Evolutionary conservation across 768 basidiomycete genomes (phyloP), one percentile per base, ranked within the genome.

Genomic region (Suillus cothurnatus): DNA sequence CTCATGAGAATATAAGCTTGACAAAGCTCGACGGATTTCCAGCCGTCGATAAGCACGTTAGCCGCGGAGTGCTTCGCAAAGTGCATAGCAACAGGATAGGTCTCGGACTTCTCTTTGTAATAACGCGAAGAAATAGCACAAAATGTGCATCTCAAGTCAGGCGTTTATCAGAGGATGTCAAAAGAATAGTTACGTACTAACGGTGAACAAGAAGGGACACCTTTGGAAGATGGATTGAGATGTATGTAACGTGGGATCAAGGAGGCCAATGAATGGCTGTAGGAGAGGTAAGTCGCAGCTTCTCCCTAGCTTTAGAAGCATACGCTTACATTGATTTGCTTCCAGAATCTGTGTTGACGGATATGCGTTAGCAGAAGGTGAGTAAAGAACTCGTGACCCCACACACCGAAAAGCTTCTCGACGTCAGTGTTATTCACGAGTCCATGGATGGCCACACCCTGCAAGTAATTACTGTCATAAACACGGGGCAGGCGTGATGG

Each of bases 1-100:
- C 88, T 90, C 90, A 94, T 89, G 61, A 97, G 81, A 57, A 97
- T 88, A 71, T 96, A 97, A 4, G 95, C 95, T 74, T 97, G 95
- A 61, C 91, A 90, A 1, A 96, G 81, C 76, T 97, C 94, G 57
- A 96, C 90, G 15, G 91, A 92, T 77, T 89, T 89, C 89, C 87
- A 90, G 57, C 90, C 91, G 68, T 92, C 88, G 61, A 91, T 91
- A 52, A 94, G 81, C 4, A 90, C 90, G 64, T 88, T 91, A 1
- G 91, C 91, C 2, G 92, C 92, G 0, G 91, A 88, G 67, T 90
- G 88, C 70, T 91, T 92, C 2, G 92, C 92, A 66, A 93, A 94
- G 72, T 93, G 92, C 92, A 94, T 94, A 12, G 92, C 92, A 64
- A 93, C 89, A 0, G 90, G 89, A 69, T 94, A 93, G 45, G 95